phyloP scores from a whole-genome alignment of 2,329 filamentous ascomycete species.

The Arthrobotrys pseudoclavata region DNA sequence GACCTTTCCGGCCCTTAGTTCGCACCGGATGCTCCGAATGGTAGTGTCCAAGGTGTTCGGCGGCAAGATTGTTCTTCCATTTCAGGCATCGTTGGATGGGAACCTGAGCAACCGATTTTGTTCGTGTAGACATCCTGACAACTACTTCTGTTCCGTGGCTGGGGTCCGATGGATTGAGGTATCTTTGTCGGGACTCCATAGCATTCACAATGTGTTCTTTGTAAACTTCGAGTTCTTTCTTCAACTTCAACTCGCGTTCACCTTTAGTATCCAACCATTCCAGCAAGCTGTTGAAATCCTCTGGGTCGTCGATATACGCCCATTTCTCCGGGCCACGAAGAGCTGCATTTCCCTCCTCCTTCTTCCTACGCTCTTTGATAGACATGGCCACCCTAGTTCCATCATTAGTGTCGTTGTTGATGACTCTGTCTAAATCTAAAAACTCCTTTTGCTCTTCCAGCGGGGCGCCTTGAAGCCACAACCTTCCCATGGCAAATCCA shows the following conservation, averaged over 20 bases:
- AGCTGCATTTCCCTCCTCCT: conserved; percentile 86
- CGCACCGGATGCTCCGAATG: conserved; percentile 73
- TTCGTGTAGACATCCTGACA: conserved; percentile 75
- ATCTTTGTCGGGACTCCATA: conserved; percentile 83
- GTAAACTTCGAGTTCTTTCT: conserved; percentile 85
- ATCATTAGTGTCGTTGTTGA: conserved; percentile 59
- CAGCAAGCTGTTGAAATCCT: conserved; percentile 82
- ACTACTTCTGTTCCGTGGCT: conserved; percentile 69
- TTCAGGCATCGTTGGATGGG: conserved; percentile 73
- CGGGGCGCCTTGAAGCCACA: conserved; percentile 97
- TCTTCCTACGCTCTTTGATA: conserved; percentile 84
- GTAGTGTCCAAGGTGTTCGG: conserved; percentile 73
- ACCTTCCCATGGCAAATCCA: conserved; percentile 90
- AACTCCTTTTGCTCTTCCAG: conserved; percentile 85
- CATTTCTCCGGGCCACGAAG: conserved; percentile 84
- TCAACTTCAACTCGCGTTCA: conserved; percentile 84
- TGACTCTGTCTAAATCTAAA: conserved; percentile 60
- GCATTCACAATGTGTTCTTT: conserved; percentile 80
- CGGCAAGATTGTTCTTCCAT: conserved; percentile 76
- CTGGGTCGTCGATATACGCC: conserved; percentile 89
- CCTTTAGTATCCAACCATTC: conserved; percentile 91
- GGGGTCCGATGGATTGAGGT: conserved; percentile 73
- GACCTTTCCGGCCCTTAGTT: conserved; percentile 64
- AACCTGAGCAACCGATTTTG: conserved; percentile 72
- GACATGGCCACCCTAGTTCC: conserved; percentile 68